Evolutionary conservation across 352 stramenopile genomes (phyloP).

Genomic region (Peronospora belbahrii): DNA sequence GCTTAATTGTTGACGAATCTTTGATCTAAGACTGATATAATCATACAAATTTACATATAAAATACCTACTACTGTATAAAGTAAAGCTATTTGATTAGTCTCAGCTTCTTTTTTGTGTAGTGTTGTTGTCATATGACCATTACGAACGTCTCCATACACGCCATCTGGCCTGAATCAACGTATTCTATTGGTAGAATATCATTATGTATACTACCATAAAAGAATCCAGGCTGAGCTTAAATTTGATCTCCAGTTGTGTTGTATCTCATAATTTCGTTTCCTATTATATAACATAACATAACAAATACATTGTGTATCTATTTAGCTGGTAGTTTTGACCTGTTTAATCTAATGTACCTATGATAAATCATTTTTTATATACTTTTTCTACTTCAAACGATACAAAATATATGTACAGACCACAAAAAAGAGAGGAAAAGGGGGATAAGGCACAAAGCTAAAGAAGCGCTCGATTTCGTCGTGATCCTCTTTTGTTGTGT

Average conservation of each 20-base stretch:
- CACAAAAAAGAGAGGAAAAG: conserved; percentile 6
- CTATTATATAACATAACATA: not conserved
- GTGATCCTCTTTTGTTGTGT: not conserved
- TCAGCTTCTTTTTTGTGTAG: too few relatives aligned
- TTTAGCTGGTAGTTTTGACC: too few relatives aligned
- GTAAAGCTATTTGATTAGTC: too few relatives aligned
- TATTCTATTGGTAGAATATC: not conserved
- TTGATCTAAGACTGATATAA: too few relatives aligned
- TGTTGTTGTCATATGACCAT: not conserved
- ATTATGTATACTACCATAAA: conserved; percentile 1
- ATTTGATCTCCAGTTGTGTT: not conserved
- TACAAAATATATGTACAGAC: conserved; percentile 20
- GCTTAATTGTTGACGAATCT: too few relatives aligned
- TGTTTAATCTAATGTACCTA: not conserved
- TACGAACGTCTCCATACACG: conserved; percentile 9
- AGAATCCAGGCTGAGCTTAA: conserved; percentile 11
- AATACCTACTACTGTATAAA: too few relatives aligned
- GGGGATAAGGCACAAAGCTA: conserved; percentile 17
- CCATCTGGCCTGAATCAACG: conserved; percentile 7
- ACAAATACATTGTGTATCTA: too few relatives aligned
- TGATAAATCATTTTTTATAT: not conserved
- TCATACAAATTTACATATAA: too few relatives aligned
- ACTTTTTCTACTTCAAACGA: not conserved
- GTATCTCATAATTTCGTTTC: too few relatives aligned
- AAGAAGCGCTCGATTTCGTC: conserved; percentile 5